Evolutionary conservation across 2,329 filamentous ascomycete species (phyloP).

Genomic region (Acephala macrosclerotiorum): DNA sequence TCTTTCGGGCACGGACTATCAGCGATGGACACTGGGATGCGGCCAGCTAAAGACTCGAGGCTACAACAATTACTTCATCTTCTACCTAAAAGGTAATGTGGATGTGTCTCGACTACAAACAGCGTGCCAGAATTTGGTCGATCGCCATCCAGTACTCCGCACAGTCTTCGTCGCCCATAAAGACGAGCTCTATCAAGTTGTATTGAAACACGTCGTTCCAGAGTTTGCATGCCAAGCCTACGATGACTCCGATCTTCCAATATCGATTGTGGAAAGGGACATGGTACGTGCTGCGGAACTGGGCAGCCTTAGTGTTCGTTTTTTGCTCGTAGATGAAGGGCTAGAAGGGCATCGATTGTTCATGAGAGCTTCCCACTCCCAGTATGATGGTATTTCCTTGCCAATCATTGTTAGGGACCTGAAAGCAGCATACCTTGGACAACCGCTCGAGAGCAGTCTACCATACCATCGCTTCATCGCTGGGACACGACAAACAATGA

Average conservation of each 20-base stretch:
- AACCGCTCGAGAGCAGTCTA: conserved; percentile 1
- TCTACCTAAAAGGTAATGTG: conserved; percentile 18
- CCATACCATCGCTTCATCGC: conserved; percentile 29
- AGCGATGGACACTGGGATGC: conserved; percentile 20
- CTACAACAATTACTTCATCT: conserved; percentile 27
- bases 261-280: background rate
- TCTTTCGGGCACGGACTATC: conserved; percentile 26
- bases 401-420: conserved; percentile 19
- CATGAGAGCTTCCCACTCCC: conserved; percentile 58
- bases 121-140: conserved; percentile 18
- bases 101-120: conserved; percentile 13
- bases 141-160: conserved; percentile 22
- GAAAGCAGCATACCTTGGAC: conserved; percentile 13
- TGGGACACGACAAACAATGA: background rate
- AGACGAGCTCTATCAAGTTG: conserved; percentile 23
- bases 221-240: background rate
- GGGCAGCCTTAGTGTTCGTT: background rate
- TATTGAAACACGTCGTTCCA: conserved; percentile 9
- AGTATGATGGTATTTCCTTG: conserved; percentile 71
- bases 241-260: background rate
- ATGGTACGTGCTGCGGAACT: background rate
- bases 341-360: conserved; percentile 2
- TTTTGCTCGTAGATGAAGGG: no score
- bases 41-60: conserved; percentile 19
- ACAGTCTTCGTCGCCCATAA: conserved; percentile 25